Base-by-base conservation (phyloP, 2,329 filamentous ascomycete genomes). In the Cladosporium sp. region DNA sequence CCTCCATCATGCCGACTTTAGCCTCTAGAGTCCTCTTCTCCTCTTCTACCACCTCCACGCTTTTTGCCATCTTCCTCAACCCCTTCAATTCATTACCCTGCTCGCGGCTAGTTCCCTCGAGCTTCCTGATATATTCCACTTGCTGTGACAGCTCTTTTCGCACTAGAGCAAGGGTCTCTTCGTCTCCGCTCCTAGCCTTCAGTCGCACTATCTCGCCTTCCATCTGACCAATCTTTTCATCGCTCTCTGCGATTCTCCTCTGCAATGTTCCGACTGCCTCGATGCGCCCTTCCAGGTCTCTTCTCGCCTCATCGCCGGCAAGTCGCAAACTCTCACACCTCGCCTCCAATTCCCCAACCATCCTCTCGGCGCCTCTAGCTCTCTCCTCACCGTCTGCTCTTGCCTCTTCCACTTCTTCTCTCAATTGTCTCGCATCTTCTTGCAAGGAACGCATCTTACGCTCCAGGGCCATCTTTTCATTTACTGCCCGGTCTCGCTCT, bases 21-120 rank as follows among this genome's bases (percentile, higher is more conserved):
- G 89, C 88, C 76, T 95, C 90, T 26, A 99, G 80, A 0, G 88
- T 87, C 68, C 91, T 85, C 82, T 98, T 98, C 80, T 99, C 93
- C 77, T 99, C 95, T 75, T 99, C 93, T 0, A 98, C 91, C 2
- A 99, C 86, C 74, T 97, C 92, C 1, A 97, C 89, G n/a, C 91
- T 92, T 78, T 91, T 94, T 76, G 93, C 89, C 3, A 90, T 80
- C 70, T 93, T 91, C 16, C 93, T 89, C 44, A 96, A 84, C 70
- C 93, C 90, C 71, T 91, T 92, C 40, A 99, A 80, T 75, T 99
- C 94, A 0, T 84, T 79, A 16, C 87, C 82, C 74, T 97, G 91
- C 59, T 96, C 92, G 28, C 91, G 85, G 68, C 92, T 97, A 40
- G 87, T 87, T 0, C 86, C 84, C 76, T 99, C 95, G 3, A 99